Conservation (phyloP, 208 protist species). For the Lotmaria passim region DNA sequence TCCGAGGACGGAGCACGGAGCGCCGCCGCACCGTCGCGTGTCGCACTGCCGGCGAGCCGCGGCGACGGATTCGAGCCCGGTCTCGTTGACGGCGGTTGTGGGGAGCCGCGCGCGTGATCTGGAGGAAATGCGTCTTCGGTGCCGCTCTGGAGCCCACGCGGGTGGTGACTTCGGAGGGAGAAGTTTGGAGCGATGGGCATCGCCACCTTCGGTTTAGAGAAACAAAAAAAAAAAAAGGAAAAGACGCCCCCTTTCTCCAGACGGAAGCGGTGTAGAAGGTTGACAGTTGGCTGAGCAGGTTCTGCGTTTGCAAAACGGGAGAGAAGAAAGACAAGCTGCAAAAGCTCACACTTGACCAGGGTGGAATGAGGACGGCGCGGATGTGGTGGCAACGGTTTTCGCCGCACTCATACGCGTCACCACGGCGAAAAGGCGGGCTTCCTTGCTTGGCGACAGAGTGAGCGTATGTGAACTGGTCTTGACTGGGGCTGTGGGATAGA, state of each 20-base stretch:
- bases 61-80: neutral
- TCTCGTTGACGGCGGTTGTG: neutral
- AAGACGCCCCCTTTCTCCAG: too few relatives aligned
- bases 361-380: too few relatives aligned
- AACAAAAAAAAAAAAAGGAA: neutral
- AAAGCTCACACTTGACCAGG: neutral
- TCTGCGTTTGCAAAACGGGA: too few relatives aligned
- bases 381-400: too few relatives aligned
- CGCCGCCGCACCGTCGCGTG: neutral
- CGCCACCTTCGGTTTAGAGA: neutral
- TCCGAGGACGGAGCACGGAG: neutral
- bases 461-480: too few relatives aligned
- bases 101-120: neutral
- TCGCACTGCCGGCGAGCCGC: neutral
- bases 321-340: neutral
- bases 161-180: neutral
- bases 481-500: too few relatives aligned
- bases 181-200: constrained; percentile 12
- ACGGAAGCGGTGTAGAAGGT: too few relatives aligned
- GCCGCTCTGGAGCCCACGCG: neutral
- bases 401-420: too few relatives aligned
- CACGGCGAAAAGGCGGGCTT: too few relatives aligned
- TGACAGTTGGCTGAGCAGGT: too few relatives aligned
- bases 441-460: too few relatives aligned
- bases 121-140: neutral